phyloP scores from a whole-genome alignment of 1,139 yeast genomes.

The Pichia sp. region DNA sequence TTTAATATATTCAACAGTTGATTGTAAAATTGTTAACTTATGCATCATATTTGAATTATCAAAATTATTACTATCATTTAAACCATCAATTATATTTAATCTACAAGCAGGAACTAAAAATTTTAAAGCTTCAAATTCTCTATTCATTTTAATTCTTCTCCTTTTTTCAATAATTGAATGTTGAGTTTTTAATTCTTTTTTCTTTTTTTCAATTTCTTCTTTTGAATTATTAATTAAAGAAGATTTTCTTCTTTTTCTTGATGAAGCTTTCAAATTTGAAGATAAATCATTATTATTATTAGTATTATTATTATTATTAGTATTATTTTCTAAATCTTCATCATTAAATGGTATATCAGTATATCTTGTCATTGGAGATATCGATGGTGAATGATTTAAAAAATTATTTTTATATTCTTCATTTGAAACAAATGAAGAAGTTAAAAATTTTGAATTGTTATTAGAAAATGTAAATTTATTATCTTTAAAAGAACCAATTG shows the following conservation, averaged over 20 bases:
- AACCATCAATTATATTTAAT: slow-evolving; percentile 33
- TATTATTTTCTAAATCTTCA: not conserved
- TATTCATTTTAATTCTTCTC: slow-evolving; percentile 69
- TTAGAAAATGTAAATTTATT: slow-evolving; percentile 5
- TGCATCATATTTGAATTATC: slow-evolving; percentile 44
- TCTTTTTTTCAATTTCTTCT: slow-evolving; percentile 49
- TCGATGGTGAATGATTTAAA: slow-evolving; percentile 26
- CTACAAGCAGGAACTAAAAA: slow-evolving; percentile 76
- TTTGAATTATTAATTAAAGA: slow-evolving; percentile 38
- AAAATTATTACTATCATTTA: slow-evolving; percentile 22
- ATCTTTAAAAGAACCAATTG: too few species aligned
- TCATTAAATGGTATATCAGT: slow-evolving; percentile 1
- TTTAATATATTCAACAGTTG: slow-evolving; percentile 73
- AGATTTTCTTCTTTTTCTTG: slow-evolving; percentile 36
- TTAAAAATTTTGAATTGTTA: slow-evolving; percentile 21
- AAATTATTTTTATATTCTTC: slow-evolving; percentile 21
- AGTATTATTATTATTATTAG: not conserved
- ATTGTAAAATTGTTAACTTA: slow-evolving; percentile 71
- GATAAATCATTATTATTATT: too few species aligned
- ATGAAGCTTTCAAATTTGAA: slow-evolving; percentile 4
- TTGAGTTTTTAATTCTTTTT: slow-evolving; percentile 52
- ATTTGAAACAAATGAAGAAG: slow-evolving; percentile 25
- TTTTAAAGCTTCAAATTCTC: slow-evolving; percentile 78
- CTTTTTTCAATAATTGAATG: slow-evolving; percentile 80
- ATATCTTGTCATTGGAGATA: slow-evolving; percentile 33